phyloP scores from a whole-genome alignment of 225 moss, liverwort and hornwort species.

The Sphagnum contortum region DNA sequence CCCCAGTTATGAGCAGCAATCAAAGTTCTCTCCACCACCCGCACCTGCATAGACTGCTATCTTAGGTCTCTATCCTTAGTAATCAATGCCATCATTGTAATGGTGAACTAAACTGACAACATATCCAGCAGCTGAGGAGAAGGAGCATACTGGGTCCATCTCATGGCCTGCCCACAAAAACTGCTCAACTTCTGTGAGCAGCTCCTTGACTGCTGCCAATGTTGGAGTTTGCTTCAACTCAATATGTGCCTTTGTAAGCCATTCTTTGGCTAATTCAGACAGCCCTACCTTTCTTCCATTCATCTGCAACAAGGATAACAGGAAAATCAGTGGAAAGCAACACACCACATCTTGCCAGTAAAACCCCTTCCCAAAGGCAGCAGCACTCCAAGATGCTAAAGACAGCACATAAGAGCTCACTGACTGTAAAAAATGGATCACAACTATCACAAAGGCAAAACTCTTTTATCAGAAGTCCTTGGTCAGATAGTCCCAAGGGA shows the following conservation, averaged over 20 bases:
- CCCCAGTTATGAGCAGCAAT: constrained; percentile 69
- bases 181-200: constrained; percentile 70
- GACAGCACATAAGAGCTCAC: too few relatives aligned
- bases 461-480: background rate
- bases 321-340: background rate
- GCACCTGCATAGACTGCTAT: constrained; percentile 40
- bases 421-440: background rate
- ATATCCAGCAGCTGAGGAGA: too few relatives aligned
- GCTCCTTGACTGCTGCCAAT: constrained; percentile 52
- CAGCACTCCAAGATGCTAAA: too few relatives aligned
- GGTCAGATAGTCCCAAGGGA: constrained; percentile 16
- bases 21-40: constrained; percentile 60
- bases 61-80: background rate
- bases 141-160: constrained; percentile 66
- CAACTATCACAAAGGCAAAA: background rate
- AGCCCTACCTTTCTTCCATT: constrained; percentile 25
- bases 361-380: too few relatives aligned
- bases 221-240: constrained; percentile 38
- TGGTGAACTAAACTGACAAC: too few relatives aligned
- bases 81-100: too few relatives aligned
- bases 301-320: constrained; percentile 33
- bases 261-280: constrained; percentile 61
- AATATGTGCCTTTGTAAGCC: constrained; percentile 64
- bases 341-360: background rate
- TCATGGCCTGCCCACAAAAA: constrained; percentile 96